These are phyloP conservation scores for Citrullus colocynthis DNA, from an alignment of 306 rosid genomes.

Conservation along the genomic window DNA sequence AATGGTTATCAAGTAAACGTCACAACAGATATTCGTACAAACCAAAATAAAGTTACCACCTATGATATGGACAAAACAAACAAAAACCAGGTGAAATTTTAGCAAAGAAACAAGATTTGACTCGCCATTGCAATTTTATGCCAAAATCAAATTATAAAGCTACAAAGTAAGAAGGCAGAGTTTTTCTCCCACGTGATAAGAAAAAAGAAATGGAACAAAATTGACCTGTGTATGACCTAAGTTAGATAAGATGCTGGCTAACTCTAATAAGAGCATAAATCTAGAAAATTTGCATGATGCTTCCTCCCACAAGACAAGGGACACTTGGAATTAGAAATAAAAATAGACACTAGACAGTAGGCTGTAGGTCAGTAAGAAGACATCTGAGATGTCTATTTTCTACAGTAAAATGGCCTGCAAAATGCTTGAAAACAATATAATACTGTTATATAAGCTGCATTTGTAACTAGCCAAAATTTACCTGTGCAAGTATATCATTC, in stretches of 20 bases:
- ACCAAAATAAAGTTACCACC: neutral
- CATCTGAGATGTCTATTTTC: neutral
- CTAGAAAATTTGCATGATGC: neutral
- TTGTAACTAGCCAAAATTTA: slow-evolving; percentile 17
- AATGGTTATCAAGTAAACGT: slow-evolving; percentile 9
- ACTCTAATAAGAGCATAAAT: neutral
- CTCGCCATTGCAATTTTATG: neutral
- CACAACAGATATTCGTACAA: neutral
- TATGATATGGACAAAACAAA: neutral
- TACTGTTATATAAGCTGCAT: neutral
- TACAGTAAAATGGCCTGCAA: neutral
- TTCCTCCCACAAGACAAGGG: neutral
- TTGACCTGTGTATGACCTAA: neutral
- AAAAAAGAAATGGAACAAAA: neutral
- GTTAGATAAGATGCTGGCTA: neutral
- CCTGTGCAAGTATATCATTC: slow-evolving; percentile 99
- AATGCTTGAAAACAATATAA: neutral
- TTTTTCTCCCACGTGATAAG: neutral
- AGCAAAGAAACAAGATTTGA: neutral
- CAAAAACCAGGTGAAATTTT: neutral
- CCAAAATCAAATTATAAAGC: neutral
- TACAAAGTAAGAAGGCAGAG: neutral
- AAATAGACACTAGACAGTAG: neutral
- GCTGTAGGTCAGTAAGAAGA: neutral
- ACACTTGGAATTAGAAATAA: neutral